Percentiles rank a stretch among this genome's conserved stretches.
Conservation (phyloP, 2,329 filamentous ascomycete species). For the Berkeleyomyces basicola region DNA sequence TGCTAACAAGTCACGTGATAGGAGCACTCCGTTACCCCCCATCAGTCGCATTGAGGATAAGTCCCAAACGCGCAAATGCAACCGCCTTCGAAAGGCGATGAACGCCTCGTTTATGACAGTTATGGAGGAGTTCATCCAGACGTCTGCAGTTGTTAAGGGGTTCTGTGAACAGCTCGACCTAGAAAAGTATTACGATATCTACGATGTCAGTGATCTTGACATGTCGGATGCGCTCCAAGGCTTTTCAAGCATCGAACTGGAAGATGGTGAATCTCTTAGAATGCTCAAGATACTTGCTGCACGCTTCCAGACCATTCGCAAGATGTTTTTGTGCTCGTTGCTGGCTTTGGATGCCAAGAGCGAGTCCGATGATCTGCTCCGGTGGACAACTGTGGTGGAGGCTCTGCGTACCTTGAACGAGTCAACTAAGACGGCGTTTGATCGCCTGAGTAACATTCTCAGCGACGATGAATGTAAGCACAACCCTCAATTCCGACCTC, state of each 20-base stretch:
- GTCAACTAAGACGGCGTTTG: conserved; percentile 44
- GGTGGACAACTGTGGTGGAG: conserved; percentile 65
- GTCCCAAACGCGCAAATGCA: conserved; percentile 61
- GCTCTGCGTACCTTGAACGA: conserved; percentile 50
- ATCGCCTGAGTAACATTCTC: conserved; percentile 51
- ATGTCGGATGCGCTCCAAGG: conserved; percentile 51
- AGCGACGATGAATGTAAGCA: conserved; percentile 61
- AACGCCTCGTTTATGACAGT: conserved; percentile 51
- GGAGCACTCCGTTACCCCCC: conserved; percentile 79
- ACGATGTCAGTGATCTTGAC: conserved; percentile 60
- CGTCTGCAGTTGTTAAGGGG: conserved; percentile 49
- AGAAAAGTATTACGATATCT: conserved; percentile 84
- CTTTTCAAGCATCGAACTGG: conserved; percentile 44
- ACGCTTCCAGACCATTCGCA: conserved; percentile 63
- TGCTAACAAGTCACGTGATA: conserved; percentile 21
- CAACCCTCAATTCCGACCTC: conserved; percentile 14
- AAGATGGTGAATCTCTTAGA: conserved; percentile 63
- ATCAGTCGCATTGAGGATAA: conserved; percentile 79
- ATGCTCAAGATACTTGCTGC: conserved; percentile 68
- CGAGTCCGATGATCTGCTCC: conserved; percentile 55
- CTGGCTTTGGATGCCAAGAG: conserved; percentile 73
- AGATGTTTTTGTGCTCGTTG: conserved; percentile 76
- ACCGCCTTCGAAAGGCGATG: conserved; percentile 61
- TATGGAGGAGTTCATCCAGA: conserved; percentile 55
- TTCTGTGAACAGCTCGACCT: conserved; percentile 68